Evolutionary conservation across 257 asterid genomes (phyloP), one percentile per base, ranked within the genome.

Genomic region (Cynanchum wilfordii): DNA sequence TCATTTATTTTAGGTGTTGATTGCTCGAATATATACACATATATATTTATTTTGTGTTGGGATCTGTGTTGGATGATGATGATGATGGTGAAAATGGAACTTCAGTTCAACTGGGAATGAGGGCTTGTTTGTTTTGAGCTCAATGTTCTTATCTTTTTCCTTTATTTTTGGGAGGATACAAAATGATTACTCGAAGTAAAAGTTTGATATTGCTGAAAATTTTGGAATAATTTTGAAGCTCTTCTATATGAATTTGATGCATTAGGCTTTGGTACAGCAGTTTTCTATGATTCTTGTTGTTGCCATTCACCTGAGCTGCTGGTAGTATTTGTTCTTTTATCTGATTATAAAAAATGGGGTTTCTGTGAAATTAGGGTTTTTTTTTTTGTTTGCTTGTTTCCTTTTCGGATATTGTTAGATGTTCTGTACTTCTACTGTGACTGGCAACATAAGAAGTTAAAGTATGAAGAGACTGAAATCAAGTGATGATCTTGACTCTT

Each of bases 391-490:
- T 33, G n/a, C n/a, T 33, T 33, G 3, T 33, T 2, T 33, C 38
- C 11, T 42, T 7, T 30, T 64, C 56, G 55, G 73, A 65, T 42
- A 65, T 50, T 57, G 56, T 57, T 29, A 25, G 42, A 38, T 44
- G 66, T 13, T 55, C 40, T 58, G 56, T 45, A 10, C 40, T 10
- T 56, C 13, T 3, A 27, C 36, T 74, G 83, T 22, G 2, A 36
- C 52, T 64, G 30, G 73, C 69, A 77, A 59, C 71, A 60, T 27
- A 25, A 36, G 16, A 27, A 69, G 50, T 75, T 68, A 66, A 66
- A 79, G 30, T 56, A 93, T 93, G 98, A 93, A 90, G 92, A 86
- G 90, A 69, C 82, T 93, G 86, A 86, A 88, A 86, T 93, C 98
- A 10, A 89, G 89, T 76, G 96, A 90, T 75, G 97, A 93, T 88